A percentile compares a stretch with the other conserved stretches of the same genome.
Conservation (phyloP, 352 stramenopile species). For the Phytopythium helicoides region DNA sequence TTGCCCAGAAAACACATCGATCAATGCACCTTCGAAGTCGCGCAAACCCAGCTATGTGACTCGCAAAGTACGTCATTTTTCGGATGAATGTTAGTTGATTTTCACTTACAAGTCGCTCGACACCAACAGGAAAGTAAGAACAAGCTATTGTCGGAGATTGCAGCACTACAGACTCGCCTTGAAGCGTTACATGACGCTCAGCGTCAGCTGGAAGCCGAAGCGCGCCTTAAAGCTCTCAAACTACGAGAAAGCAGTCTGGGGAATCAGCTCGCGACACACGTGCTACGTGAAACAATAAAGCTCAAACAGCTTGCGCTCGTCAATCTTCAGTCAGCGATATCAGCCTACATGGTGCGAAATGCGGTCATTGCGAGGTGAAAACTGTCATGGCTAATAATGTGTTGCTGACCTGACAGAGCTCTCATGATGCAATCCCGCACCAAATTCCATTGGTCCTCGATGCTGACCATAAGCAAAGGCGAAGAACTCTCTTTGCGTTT, state of each 20-base stretch:
- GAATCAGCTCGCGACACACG: conserved; percentile 6
- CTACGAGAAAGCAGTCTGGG: background rate
- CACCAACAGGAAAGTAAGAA: conserved; percentile 26
- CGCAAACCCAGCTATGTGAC: conserved; percentile 16
- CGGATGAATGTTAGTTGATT: no score
- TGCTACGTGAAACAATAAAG: conserved; percentile 14
- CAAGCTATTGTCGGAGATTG: conserved; percentile 23
- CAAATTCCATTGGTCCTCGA: conserved; percentile 40
- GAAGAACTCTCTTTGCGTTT: conserved; percentile 22
- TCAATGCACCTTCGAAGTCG: no score
- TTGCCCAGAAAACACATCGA: no score
- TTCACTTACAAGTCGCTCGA: no score
- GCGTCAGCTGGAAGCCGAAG: background rate
- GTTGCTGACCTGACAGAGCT: conserved; percentile 25
- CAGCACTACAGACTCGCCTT: conserved; percentile 22
- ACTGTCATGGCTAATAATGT: no score
- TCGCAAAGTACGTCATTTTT: conserved; percentile 15
- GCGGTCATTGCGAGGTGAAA: no score
- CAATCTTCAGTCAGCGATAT: conserved; percentile 26
- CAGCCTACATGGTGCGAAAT: conserved; percentile 18
- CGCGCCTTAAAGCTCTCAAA: background rate
- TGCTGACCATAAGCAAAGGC: conserved; percentile 20
- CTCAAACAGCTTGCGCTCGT: conserved; percentile 23
- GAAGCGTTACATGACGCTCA: background rate
- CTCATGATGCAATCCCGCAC: conserved; percentile 26